Conservation (phyloP, 2,329 filamentous ascomycete genomes). For the Xenoacremonium recifei region DNA sequence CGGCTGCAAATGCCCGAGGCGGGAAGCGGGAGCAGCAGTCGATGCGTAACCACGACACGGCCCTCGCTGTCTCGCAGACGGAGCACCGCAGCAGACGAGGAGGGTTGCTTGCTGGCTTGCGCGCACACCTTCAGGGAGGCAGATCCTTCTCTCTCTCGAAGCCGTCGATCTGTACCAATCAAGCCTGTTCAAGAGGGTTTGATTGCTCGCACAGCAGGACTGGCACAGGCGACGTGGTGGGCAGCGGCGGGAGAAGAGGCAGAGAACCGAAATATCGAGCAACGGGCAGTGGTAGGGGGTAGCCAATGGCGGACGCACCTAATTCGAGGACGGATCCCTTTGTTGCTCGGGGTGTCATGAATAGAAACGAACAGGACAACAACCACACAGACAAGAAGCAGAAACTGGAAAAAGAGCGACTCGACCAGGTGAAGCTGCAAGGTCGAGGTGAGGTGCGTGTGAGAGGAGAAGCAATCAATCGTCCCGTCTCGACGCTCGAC, state of each 20-base stretch:
- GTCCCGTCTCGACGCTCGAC: not conserved
- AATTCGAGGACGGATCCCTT: constrained; percentile 2
- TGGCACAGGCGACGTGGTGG: too few relatives aligned
- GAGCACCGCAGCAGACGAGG: constrained; percentile 17
- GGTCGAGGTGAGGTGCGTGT: constrained; percentile 6
- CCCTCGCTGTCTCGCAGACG: constrained; percentile 15
- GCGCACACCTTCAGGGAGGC: too few relatives aligned
- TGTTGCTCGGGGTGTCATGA: constrained; percentile 13
- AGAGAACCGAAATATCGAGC: constrained; percentile 12
- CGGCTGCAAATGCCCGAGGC: constrained; percentile 18
- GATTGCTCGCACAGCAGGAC: constrained; percentile 14
- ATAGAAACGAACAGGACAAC: constrained; percentile 17
- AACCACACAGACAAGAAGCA: too few relatives aligned
- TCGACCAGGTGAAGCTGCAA: constrained; percentile 5
- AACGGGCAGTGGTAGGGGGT: too few relatives aligned
- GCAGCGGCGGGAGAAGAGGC: constrained; percentile 1
- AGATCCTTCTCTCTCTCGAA: too few relatives aligned
- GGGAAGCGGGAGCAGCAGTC: constrained; percentile 21
- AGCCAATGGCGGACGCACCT: constrained; percentile 20
- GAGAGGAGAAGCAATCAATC: constrained; percentile 11
- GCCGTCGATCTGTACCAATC: too few relatives aligned
- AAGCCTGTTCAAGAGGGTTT: too few relatives aligned
- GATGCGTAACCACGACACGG: constrained; percentile 20
- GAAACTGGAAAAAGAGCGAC: constrained; percentile 7
- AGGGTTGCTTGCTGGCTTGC: constrained; percentile 14